phyloP scores from a whole-genome alignment of 1,139 yeast species.

The Scheffersomyces segobiensis region DNA sequence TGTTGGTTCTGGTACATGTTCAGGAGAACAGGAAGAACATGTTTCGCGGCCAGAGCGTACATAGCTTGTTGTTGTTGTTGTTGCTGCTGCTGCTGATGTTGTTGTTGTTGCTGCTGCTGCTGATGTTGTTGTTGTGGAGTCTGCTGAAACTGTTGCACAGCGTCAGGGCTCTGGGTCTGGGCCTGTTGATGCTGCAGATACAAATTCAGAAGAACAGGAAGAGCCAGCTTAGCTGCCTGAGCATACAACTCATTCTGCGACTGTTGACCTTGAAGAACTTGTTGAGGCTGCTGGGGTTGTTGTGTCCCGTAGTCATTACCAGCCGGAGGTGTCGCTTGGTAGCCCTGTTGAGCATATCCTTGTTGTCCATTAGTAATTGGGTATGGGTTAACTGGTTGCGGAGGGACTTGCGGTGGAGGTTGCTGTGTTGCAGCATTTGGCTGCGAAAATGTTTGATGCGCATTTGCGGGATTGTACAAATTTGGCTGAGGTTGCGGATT shows the following conservation, averaged over 20 bases:
- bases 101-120: not conserved
- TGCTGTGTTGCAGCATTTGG: not conserved
- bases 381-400: not conserved
- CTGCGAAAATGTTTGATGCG: not conserved
- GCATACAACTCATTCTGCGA: not conserved
- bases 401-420: not conserved
- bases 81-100: not conserved
- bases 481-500: not conserved
- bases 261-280: not conserved
- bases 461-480: not conserved
- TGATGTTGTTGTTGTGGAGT: too few species aligned
- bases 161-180: not conserved
- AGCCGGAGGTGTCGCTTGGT: slow-evolving; percentile 3
- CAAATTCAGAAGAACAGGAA: not conserved
- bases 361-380: not conserved
- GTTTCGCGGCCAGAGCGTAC: not conserved
- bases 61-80: not conserved
- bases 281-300: slow-evolving; percentile 1
- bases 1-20: not conserved
- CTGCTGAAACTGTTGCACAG: not conserved
- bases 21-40: not conserved
- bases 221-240: not conserved
- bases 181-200: not conserved
- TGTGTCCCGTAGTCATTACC: not conserved
- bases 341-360: slow-evolving; percentile 2